These are phyloP conservation scores for Narthecium ossifragum DNA, from an alignment of 106 monocot genomes.

Conservation along the genomic window DNA sequence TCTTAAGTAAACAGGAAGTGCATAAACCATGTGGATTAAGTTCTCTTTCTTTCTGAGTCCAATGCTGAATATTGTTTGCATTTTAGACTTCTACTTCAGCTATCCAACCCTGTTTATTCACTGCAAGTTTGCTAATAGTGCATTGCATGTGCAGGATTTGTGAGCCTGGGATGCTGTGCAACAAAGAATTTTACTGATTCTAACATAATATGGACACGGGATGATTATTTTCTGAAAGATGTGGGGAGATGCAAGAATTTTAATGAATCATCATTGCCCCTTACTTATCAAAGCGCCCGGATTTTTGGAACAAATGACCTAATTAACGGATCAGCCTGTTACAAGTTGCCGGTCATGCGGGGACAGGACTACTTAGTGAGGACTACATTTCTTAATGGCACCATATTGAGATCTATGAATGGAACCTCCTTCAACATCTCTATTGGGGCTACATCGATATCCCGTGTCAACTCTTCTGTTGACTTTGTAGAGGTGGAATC, in stretches of 20 bases:
- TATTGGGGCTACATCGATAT: slow-evolving; percentile 28
- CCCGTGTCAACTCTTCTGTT: slow-evolving; percentile 22
- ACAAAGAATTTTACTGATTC: slow-evolving; percentile 18
- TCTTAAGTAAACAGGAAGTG: no score
- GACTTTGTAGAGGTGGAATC: slow-evolving; percentile 13
- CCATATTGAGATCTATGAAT: slow-evolving; percentile 1
- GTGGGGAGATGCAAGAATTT: slow-evolving; percentile 18
- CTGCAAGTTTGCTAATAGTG: no score
- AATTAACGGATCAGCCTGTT: slow-evolving; percentile 18
- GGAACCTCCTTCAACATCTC: slow-evolving; percentile 18
- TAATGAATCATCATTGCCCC: background rate
- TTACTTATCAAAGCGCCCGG: slow-evolving; percentile 8
- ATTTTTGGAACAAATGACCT: slow-evolving; percentile 12
- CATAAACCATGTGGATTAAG: no score
- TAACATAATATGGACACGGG: slow-evolving; percentile 22
- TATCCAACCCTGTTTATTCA: background rate
- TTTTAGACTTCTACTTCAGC: background rate
- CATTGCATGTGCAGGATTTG: slow-evolving; percentile 24
- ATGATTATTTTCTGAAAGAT: slow-evolving; percentile 13
- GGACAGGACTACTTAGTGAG: slow-evolving; percentile 25
- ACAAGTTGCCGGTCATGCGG: slow-evolving; percentile 12
- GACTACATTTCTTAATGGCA: slow-evolving; percentile 18
- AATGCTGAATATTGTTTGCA: no score
- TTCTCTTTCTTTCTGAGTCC: no score
- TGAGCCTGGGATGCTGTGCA: slow-evolving; percentile 21